These are phyloP conservation scores for Usnea hakonensis DNA, from an alignment of 495 filamentous ascomycete species.

Conservation along the genomic window DNA sequence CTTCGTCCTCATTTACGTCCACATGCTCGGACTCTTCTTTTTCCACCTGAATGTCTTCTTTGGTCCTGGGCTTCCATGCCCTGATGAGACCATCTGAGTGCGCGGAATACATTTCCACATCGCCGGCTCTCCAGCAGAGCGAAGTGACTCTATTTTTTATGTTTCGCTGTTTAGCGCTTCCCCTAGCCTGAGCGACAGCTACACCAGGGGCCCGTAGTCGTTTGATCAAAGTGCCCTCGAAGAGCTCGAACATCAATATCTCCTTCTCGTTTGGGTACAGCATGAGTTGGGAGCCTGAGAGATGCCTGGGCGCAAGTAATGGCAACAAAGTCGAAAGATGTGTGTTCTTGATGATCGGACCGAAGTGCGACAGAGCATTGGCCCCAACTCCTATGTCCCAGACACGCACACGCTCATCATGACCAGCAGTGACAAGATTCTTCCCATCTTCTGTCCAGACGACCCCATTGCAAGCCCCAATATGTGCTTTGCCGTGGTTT, in stretches of 20 bases:
- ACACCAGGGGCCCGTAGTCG: conserved; percentile 56
- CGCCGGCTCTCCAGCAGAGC: conserved; percentile 58
- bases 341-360: conserved; percentile 64
- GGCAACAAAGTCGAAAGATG: conserved; percentile 57
- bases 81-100: conserved; percentile 47
- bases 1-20: conserved; percentile 31
- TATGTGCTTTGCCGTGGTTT: conserved; percentile 56
- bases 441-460: conserved; percentile 72
- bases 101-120: conserved; percentile 46
- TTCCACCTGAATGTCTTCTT: conserved; percentile 46
- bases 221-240: conserved; percentile 65
- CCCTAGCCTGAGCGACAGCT: conserved; percentile 33
- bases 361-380: conserved; percentile 78
- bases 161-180: conserved; percentile 33
- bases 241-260: conserved; percentile 67
- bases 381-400: conserved; percentile 74
- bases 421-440: conserved; percentile 68
- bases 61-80: conserved; percentile 47
- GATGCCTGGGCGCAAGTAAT: conserved; percentile 47
- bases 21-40: conserved; percentile 34
- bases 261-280: conserved; percentile 68
- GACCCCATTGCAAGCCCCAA: conserved; percentile 71
- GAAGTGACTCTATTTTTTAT: conserved; percentile 56
- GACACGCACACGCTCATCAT: conserved; percentile 73
- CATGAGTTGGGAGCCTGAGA: conserved; percentile 51